A percentile compares a stretch with the other conserved stretches of the same genome.
Evolutionary conservation across 2,329 filamentous ascomycete genomes (phyloP).

Genomic region (Colletotrichum endophyticum): DNA sequence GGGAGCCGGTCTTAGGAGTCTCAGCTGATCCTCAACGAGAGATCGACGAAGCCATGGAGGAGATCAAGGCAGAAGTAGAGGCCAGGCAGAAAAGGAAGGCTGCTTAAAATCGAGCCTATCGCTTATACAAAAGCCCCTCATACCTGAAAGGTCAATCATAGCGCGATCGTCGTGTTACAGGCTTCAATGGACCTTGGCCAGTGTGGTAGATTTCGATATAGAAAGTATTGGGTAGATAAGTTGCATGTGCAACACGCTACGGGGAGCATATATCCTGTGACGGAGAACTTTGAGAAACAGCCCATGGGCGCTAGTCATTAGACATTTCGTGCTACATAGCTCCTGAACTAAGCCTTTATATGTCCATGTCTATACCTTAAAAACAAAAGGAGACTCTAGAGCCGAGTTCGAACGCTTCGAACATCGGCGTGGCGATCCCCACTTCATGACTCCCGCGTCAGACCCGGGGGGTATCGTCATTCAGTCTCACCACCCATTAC

Average conservation of each 20-base stretch:
- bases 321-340: background rate
- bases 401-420: background rate
- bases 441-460: background rate
- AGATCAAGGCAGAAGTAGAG: constrained; percentile 77
- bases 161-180: background rate
- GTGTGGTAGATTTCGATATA: background rate
- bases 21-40: constrained; percentile 78
- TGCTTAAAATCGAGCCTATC: background rate
- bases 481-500: background rate
- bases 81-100: constrained; percentile 28
- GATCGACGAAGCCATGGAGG: constrained; percentile 77
- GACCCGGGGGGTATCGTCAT: background rate
- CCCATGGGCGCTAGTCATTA: background rate
- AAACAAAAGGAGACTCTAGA: background rate
- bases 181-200: background rate
- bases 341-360: constrained; percentile 6
- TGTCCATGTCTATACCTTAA: background rate
- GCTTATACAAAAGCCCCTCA: background rate
- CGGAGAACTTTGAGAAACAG: background rate
- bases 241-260: background rate
- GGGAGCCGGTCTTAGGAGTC: constrained; percentile 76
- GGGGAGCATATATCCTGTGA: background rate
- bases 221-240: background rate
- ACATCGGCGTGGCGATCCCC: background rate
- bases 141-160: background rate